Evolutionary conservation across 164 flowering plant species (phyloP), one percentile per base, ranked within the genome.

Genomic region (Annona cherimola): DNA sequence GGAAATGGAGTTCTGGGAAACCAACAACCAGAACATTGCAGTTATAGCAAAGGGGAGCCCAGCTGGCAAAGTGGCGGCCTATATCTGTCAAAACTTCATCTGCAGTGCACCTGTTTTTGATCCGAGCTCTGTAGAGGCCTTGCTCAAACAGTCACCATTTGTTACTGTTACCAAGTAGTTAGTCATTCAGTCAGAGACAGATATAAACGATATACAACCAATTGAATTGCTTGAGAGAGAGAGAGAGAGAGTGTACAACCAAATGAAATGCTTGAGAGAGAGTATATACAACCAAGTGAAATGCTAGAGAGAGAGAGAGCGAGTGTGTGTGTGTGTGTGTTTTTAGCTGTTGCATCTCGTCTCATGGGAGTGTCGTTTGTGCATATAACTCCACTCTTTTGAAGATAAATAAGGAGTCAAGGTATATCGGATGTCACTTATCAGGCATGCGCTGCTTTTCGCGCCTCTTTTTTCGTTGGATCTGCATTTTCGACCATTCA

Each of bases 31-130:
- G 45, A 87, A 81, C 70, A 79, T 89, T 12, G 88, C 88, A 3
- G 68, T 41, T 11, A 92, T 92, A 86, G 97, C 89, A 0, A 90
- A 80, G 76, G 83, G 68, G 40, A 84, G 80, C 44, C 78, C 74
- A 4, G 50, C 77, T 0, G 90, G 84, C 72, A 85, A 84, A 65
- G 88, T 80, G 20, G 84, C 85, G 3, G 96, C 89, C 67, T 83
- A 83, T 9, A 97, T 95, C 16, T 95, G 99, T 79, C 95, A 88
- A 67, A 84, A 95, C 76, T 92, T 95, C 80, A 86, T 88, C 20
- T 95, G 99, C 81, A 87, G 88, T 69, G 83, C 94, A 54, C 89
- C 96, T 0, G 83, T 90, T 2, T 44, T 66, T 6, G 85, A 84
- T 42, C 83, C 89, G 0, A 69, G 55, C 8, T 74, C 89, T 12